Evolutionary conservation across 306 rosid genomes (phyloP).

Genomic region (Trifolium pratense): DNA sequence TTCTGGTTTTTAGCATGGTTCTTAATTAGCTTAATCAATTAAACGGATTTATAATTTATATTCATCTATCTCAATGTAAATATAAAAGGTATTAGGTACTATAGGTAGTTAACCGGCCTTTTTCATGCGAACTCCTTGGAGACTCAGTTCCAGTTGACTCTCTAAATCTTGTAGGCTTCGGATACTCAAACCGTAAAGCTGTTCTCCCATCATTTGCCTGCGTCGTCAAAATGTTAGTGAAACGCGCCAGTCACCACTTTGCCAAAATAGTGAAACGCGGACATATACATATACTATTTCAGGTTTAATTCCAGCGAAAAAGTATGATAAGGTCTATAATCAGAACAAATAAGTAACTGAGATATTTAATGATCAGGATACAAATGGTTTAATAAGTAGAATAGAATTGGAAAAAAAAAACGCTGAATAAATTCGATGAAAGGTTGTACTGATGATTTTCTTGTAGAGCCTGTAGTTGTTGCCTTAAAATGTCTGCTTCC

Average conservation of each 20-base stretch:
- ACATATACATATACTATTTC: no score
- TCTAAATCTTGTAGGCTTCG: constrained; percentile 69
- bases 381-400: not conserved
- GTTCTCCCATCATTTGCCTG: constrained; percentile 75
- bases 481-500: constrained; percentile 75
- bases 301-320: no score
- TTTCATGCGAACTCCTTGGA: constrained; percentile 63
- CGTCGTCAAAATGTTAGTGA: constrained; percentile 29
- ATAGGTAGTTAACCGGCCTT: constrained; percentile 62
- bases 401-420: not conserved
- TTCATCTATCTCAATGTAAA: constrained; percentile 12
- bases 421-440: constrained; percentile 27
- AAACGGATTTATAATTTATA: constrained; percentile 23
- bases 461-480: constrained; percentile 75
- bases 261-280: not conserved
- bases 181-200: constrained; percentile 61
- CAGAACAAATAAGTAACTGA: no score
- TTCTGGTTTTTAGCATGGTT: constrained; percentile 7
- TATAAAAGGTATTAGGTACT: not conserved
- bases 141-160: constrained; percentile 64
- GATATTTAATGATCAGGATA: no score
- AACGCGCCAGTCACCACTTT: no score
- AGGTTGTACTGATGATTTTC: constrained; percentile 67
- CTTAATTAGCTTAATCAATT: constrained; percentile 16
- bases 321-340: no score